Evolutionary conservation across 805 yeast genomes (phyloP), one percentile per base, ranked within the genome.

Genomic region (Starmerella tilneyi): DNA sequence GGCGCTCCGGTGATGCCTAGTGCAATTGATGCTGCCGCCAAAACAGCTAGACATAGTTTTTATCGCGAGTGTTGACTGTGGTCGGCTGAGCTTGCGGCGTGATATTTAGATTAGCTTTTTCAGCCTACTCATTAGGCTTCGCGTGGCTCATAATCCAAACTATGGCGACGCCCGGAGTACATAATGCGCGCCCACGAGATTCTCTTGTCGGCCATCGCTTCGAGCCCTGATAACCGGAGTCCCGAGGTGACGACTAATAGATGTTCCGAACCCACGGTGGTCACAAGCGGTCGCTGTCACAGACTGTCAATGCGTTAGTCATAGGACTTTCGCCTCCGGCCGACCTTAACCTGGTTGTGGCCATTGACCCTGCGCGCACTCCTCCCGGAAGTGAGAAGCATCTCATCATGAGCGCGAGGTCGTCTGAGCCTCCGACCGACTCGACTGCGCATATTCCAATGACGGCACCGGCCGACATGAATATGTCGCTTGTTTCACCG

Each of bases 401-500:
- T 8, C 12, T 12, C 20, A 34, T 13, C 13, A 34, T 34, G 38
- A 34, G 38, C 38, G 17, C 13, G 16, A 27, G 22, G 19, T 19
- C 23, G 27, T 21, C 6, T 11, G 28, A 8, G 38, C 38, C 38
- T n/a, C 28, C 21, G 27, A 11, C 27, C 11, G 27, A 24, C 11
- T 24, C 27, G 8, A 11, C 27, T 8, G 11, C 11, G 27, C 8
- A 11, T 11, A 24, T 11, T 24, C 27, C 44, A 2, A 23, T 48
- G 27, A 22, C 19, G 19, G 33, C 15, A 20, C 24, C 37, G 43
- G 49, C 52, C 41, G 44, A 45, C 29, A 45, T 48, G 29, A 38
- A 48, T 23, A 61, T 61, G 65, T 56, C 62, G 26, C 49, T 61
- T 47, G 60, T 61, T 11, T 58, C 62, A 20, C 65, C 65, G n/a